Evolutionary conservation across 257 asterid species (phyloP).

Genomic region (Jaltomata sinuosa): DNA sequence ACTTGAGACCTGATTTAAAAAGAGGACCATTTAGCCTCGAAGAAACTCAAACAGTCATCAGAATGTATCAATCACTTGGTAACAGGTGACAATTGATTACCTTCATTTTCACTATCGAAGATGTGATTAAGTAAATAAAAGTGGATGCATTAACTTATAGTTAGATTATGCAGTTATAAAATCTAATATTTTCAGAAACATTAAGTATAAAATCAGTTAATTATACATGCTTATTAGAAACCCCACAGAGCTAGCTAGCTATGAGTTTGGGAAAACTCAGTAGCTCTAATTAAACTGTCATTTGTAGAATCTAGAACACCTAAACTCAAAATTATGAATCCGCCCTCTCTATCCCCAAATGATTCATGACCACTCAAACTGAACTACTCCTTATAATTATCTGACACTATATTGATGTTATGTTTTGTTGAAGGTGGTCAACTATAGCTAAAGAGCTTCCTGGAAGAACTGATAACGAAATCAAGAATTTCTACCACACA

Average conservation of each 20-base stretch:
- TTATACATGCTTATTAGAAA: too few relatives aligned
- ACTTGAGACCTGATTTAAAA: not conserved
- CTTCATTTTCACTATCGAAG: not conserved
- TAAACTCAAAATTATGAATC: too few relatives aligned
- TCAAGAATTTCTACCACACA: conserved; percentile 7
- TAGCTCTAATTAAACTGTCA: too few relatives aligned
- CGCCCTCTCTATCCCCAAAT: too few relatives aligned
- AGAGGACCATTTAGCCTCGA: not conserved
- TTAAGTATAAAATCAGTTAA: not conserved
- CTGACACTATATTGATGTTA: not conserved
- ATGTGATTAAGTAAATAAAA: not conserved
- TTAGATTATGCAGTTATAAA: not conserved
- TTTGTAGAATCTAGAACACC: too few relatives aligned
- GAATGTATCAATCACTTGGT: not conserved
- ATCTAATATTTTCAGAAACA: not conserved
- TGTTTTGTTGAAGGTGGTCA: not conserved
- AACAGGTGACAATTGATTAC: not conserved
- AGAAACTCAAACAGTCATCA: not conserved
- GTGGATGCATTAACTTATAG: not conserved
- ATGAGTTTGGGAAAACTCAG: not conserved
- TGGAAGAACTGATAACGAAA: conserved; percentile 1
- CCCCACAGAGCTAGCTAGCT: not conserved
- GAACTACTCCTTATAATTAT: not conserved
- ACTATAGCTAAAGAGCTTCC: not conserved
- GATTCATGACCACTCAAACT: too few relatives aligned